Conservation (phyloP, 495 filamentous ascomycete genomes). For the Haplographium delicatum region DNA sequence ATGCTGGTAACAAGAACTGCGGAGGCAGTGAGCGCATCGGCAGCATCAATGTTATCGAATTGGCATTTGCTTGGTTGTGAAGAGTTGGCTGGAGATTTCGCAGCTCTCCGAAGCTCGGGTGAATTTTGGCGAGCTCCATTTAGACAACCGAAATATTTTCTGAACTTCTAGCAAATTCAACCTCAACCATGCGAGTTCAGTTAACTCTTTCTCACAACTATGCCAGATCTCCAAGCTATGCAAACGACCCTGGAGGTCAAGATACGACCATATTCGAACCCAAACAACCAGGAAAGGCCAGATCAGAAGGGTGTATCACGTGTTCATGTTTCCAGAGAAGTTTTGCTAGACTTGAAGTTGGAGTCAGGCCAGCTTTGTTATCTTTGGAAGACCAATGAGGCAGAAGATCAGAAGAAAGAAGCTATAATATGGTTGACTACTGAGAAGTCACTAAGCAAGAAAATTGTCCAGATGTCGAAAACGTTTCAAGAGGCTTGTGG, state of each 20-base stretch:
- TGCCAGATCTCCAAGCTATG: constrained; percentile 19
- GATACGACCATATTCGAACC: constrained; percentile 49
- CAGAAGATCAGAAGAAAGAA: constrained; percentile 34
- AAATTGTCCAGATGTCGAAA: constrained; percentile 60
- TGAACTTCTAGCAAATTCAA: background rate
- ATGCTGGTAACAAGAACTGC: constrained; percentile 32
- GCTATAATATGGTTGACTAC: constrained; percentile 62
- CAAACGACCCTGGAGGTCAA: constrained; percentile 39
- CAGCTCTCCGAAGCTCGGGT: background rate
- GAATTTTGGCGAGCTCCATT: constrained; percentile 14
- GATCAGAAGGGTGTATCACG: constrained; percentile 57
- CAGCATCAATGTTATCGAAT: constrained; percentile 32
- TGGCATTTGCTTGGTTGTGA: constrained; percentile 9
- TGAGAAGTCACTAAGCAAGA: constrained; percentile 54
- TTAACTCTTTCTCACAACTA: background rate
- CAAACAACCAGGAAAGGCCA: constrained; percentile 42
- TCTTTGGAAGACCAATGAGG: constrained; percentile 39
- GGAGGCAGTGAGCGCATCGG: constrained; percentile 32
- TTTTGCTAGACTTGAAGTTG: constrained; percentile 54
- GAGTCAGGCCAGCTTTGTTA: constrained; percentile 53
- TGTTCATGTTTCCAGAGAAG: constrained; percentile 61
- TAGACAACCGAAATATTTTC: constrained; percentile 5
- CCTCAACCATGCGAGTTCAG: background rate
- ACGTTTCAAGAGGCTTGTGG: constrained; percentile 59
- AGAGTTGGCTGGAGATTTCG: background rate